A percentile compares a stretch with the other conserved stretches of the same genome.
Evolutionary conservation across 1,139 yeast genomes (phyloP).

Genomic region (Lodderomyces oxycetoniae): DNA sequence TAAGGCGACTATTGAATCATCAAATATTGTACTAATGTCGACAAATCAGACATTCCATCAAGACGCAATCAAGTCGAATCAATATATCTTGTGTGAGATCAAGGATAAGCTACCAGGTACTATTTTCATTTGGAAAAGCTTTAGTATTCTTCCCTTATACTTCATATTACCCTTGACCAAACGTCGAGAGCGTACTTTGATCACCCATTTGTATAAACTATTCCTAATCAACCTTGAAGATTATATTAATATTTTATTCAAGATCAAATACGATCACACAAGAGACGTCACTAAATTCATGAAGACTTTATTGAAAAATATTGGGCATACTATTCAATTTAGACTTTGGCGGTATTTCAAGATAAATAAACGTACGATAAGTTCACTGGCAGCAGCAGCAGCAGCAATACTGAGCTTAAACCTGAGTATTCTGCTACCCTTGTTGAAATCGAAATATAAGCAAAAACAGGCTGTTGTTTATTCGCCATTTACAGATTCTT

Average conservation of each 20-base stretch:
- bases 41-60: conserved; percentile 1
- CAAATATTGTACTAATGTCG: conserved; percentile 4
- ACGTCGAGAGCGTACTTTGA: conserved; percentile 22
- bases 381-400: conserved; percentile 1
- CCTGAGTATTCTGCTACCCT: conserved; percentile 7
- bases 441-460: conserved; percentile 2
- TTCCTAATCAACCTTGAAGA: conserved; percentile 38
- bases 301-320: conserved; percentile 22
- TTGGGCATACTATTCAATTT: conserved; percentile 25
- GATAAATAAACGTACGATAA: conserved; percentile 8
- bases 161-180: conserved; percentile 6
- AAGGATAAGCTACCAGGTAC: conserved; percentile 6
- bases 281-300: conserved; percentile 24
- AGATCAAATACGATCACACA: conserved; percentile 33
- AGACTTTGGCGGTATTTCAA: conserved; percentile 21
- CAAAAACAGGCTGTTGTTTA: conserved; percentile 25
- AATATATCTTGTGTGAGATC: conserved; percentile 28
- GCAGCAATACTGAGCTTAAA: conserved; percentile 6
- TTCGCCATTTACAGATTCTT: conserved; percentile 23
- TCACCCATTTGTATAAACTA: conserved; percentile 34
- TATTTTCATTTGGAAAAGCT: conserved; percentile 7
- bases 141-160: conserved; percentile 10
- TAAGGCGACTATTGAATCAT: conserved; percentile 23
- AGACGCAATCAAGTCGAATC: conserved; percentile 16
- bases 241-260: conserved; percentile 33